Percentiles rank a stretch among this genome's conserved stretches.
Conservation (phyloP, 2,329 filamentous ascomycete genomes). For the Aspergillus luchuensis region DNA sequence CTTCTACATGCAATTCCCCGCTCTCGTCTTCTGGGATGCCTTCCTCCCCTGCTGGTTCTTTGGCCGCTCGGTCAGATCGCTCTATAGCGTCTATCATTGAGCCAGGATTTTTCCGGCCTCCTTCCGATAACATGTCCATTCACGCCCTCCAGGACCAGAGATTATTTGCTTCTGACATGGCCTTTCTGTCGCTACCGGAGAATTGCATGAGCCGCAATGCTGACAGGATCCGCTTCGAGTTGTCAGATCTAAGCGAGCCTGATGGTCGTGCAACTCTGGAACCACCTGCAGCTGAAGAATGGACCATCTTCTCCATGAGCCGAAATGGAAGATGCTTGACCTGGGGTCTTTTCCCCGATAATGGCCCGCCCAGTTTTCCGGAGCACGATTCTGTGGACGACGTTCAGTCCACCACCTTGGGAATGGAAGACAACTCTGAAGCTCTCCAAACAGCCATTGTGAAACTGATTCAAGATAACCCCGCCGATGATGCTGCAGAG, state of each 20-base stretch:
- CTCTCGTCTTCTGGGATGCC: slow-evolving; percentile 30
- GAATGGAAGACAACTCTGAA: slow-evolving; percentile 77
- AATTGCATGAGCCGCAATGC: slow-evolving; percentile 35
- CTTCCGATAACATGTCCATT: slow-evolving; percentile 28
- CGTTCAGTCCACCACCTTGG: slow-evolving; percentile 43
- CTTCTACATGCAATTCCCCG: slow-evolving; percentile 31
- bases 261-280: slow-evolving; percentile 59
- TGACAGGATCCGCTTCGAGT: slow-evolving; percentile 45
- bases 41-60: slow-evolving; percentile 22
- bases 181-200: slow-evolving; percentile 29
- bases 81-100: slow-evolving; percentile 25
- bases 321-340: slow-evolving; percentile 70
- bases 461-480: slow-evolving; percentile 79
- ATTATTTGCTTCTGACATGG: slow-evolving; percentile 35
- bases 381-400: slow-evolving; percentile 57
- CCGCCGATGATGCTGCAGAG: slow-evolving; percentile 65
- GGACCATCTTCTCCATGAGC: slow-evolving; percentile 79
- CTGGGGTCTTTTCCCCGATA: slow-evolving; percentile 64
- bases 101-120: slow-evolving; percentile 37
- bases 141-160: slow-evolving; percentile 29
- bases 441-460: slow-evolving; percentile 78
- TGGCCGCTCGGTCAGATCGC: slow-evolving; percentile 26
- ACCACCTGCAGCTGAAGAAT: slow-evolving; percentile 79
- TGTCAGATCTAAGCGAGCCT: slow-evolving; percentile 41
- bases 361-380: slow-evolving; percentile 64